Percentiles rank a stretch among this genome's conserved stretches.
phyloP scores from a whole-genome alignment of 305 asterid species.

The Petunia hybrid region DNA sequence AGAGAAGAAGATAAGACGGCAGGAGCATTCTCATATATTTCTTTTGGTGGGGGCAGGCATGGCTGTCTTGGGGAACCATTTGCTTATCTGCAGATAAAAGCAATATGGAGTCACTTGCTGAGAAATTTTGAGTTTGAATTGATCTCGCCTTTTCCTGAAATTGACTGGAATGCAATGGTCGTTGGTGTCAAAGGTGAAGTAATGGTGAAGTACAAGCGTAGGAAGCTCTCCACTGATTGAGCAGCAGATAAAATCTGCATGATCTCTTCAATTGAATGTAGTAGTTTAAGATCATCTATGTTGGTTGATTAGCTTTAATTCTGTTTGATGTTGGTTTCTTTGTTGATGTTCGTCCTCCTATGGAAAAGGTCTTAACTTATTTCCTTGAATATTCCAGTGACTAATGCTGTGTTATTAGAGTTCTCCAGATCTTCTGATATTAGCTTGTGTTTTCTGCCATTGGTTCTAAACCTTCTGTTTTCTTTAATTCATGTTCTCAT shows the following conservation, averaged over 20 bases:
- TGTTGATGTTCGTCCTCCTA: slow-evolving; percentile 21
- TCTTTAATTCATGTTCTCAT: background rate
- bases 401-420: background rate
- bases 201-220: slow-evolving; percentile 89
- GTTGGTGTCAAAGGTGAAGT: slow-evolving; percentile 96
- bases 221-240: slow-evolving; percentile 51
- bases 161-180: slow-evolving; percentile 97
- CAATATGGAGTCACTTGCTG: slow-evolving; percentile 87
- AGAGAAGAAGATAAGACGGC: slow-evolving; percentile 95
- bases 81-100: slow-evolving; percentile 91
- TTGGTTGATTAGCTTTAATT: slow-evolving; percentile 1
- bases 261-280: background rate
- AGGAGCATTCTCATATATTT: slow-evolving; percentile 90
- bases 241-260: background rate
- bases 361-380: background rate
- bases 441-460: slow-evolving; percentile 13
- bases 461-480: no score
- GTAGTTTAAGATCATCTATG: slow-evolving; percentile 1
- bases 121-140: slow-evolving; percentile 77
- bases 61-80: slow-evolving; percentile 97
- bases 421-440: background rate
- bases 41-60: slow-evolving; percentile 96
- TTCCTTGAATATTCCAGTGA: slow-evolving; percentile 12
- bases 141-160: slow-evolving; percentile 92
- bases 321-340: slow-evolving; percentile 13